Evolutionary conservation across 139 green algal genomes (phyloP), one percentile per base, ranked within the genome.

Genomic region (Coelastrella sp.): DNA sequence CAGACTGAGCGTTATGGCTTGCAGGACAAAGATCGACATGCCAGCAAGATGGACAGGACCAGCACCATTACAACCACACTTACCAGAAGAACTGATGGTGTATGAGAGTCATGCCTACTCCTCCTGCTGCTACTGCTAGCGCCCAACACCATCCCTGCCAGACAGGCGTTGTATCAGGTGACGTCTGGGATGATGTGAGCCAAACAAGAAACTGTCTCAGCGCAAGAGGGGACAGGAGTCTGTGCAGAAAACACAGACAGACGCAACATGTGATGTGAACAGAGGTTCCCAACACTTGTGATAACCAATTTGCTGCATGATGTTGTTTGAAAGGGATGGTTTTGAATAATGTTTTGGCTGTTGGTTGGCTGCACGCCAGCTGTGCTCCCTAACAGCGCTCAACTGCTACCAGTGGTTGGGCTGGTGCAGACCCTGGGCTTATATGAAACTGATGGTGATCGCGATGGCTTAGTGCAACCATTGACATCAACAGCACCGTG

Each of bases 21-120:
- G 11, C 11, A 57, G 15, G 45, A 57, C 0, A 1, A 57, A 23
- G 45, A 57, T n/a, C n/a, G n/a, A n/a, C n/a, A n/a, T n/a, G n/a
- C n/a, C n/a, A n/a, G n/a, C n/a, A n/a, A n/a, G n/a, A n/a, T n/a
- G n/a, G 53, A 53, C 77, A 94, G 90, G 37, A 74, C 40, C 5
- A 4, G 9, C 21, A 35, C 11, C 23, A 17, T 50, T 76, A 45
- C 32, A 19, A 19, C 21, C 38, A 64, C 34, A 32, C 89, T 60
- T 79, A 92, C 91, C 89, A 96, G 84, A 95, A 97, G 38, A 94
- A 83, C 87, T 95, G 93, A 87, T 98, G 95, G 88, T 97, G 94
- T 32, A 95, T 74, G 8, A 96, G 19, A 5, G 82, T 76, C 81
- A 95, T 91, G 38, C 79, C 30, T 27, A 92, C 93, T 38, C 87